These are phyloP conservation scores for sunflower (Helianthus annuus) DNA, from an alignment of 129 eudicot genomes.

Conservation along the genomic window HanXRQr2.0-SUNRISE NC_035438.2:32540017-32540516, in stretches of 20 bases:
- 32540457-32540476: background rate
- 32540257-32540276: constrained; percentile 5
- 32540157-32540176: background rate
- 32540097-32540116: too few relatives aligned
- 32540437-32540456: background rate
- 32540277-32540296: constrained; percentile 7
- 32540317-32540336: background rate
- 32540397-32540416: background rate
- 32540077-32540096: background rate
- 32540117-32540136: background rate
- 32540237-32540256: background rate
- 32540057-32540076: too few relatives aligned
- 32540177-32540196: background rate
- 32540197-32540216: background rate
- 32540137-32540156: background rate
- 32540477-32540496: background rate
- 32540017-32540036: background rate
- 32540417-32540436: background rate
- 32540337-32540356: constrained; percentile 10
- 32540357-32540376: background rate
- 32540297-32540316: constrained; percentile 13
- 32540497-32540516: constrained; percentile 4
- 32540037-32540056: background rate
- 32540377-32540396: background rate
- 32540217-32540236: background rate